phyloP scores from a whole-genome alignment of 2,329 filamentous ascomycete genomes.

The Mollisiaceae sp. region DNA sequence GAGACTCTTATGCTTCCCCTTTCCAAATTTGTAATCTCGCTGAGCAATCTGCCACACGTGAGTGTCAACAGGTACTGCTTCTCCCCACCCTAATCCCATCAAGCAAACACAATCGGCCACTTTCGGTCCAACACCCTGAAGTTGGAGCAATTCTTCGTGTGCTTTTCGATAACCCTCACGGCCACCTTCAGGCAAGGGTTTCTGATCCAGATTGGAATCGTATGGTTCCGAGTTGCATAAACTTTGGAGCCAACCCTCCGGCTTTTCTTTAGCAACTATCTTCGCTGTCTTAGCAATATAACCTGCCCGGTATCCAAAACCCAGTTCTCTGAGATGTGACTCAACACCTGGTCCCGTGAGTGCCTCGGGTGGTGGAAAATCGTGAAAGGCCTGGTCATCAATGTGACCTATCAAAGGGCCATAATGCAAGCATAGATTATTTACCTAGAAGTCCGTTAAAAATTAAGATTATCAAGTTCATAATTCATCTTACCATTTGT shows the following conservation, averaged over 20 bases:
- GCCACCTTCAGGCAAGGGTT: slow-evolving; percentile 54
- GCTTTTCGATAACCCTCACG: slow-evolving; percentile 72
- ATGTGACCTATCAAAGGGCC: slow-evolving; percentile 76
- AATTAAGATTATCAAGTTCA: neutral
- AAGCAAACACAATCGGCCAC: slow-evolving; percentile 96
- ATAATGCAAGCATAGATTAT: slow-evolving; percentile 88
- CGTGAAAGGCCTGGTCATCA: slow-evolving; percentile 76
- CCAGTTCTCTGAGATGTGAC: slow-evolving; percentile 76
- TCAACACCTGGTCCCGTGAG: slow-evolving; percentile 81
- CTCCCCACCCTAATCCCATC: slow-evolving; percentile 95
- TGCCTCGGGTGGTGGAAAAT: slow-evolving; percentile 79
- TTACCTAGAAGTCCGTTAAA: slow-evolving; percentile 54
- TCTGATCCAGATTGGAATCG: slow-evolving; percentile 62
- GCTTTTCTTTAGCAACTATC: slow-evolving; percentile 70
- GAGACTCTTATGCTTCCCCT: slow-evolving; percentile 80
- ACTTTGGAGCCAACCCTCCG: slow-evolving; percentile 75
- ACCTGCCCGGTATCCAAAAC: slow-evolving; percentile 93
- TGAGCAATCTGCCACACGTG: slow-evolving; percentile 99
- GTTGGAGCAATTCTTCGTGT: slow-evolving; percentile 76
- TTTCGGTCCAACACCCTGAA: slow-evolving; percentile 93
- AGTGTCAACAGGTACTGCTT: slow-evolving; percentile 94
- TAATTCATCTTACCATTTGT: slow-evolving; percentile 73
- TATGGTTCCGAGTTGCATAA: slow-evolving; percentile 84
- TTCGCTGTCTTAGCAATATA: slow-evolving; percentile 88
- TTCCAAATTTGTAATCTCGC: slow-evolving; percentile 91